Base-by-base conservation (phyloP, 495 filamentous ascomycete genomes). In the Hypoxylon subgilvum region DNA sequence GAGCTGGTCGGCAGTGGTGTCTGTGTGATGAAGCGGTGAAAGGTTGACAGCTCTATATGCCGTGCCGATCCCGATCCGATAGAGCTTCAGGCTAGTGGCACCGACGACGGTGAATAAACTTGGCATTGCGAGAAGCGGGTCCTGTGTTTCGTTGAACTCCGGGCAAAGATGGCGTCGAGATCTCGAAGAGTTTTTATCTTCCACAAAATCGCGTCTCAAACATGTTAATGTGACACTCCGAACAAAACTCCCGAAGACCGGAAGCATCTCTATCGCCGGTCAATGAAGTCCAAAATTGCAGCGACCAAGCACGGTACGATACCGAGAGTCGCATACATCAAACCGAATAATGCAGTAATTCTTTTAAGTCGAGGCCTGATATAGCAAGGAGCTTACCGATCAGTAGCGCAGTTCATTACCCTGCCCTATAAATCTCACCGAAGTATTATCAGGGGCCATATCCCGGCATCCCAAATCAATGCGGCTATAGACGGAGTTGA, bases 11-110 rank as follows among this genome's bases (percentile, higher is more conserved):
- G 22, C 19, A 25, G n/a, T 34, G 17, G 18, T 52, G 56, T 46
- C 45, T 40, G 52, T 59, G 54, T 49, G 39, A 40, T 13, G 49
- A 59, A 51, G 61, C 54, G 54, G 61, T 64, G 61, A 58, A 54
- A 43, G 53, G 31, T 41, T 59, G 27, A 27, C 12, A 39, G 16
- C 28, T 36, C 22, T n/a, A 38, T 34, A 28, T 32, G 48, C 27
- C 39, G 35, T 47, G 47, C 35, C 52, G 59, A 50, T 57, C 45
- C 46, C 39, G 46, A 47, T 27, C 9, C n/a, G 17, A 30, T 25
- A 39, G 41, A 21, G 39, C 39, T 32, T 46, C 21, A 40, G 52
- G 38, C 45, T 52, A 47, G 22, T 30, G 34, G 19, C 9, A 27
- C 36, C 21, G 19, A 40, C 32, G 23, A 40, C 23, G 27, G 42